Percentiles rank a stretch among this genome's conserved stretches.
These are phyloP conservation scores for Daedalea quercina DNA, from an alignment of 768 basidiomycete genomes.

Conservation along the genomic window DNA sequence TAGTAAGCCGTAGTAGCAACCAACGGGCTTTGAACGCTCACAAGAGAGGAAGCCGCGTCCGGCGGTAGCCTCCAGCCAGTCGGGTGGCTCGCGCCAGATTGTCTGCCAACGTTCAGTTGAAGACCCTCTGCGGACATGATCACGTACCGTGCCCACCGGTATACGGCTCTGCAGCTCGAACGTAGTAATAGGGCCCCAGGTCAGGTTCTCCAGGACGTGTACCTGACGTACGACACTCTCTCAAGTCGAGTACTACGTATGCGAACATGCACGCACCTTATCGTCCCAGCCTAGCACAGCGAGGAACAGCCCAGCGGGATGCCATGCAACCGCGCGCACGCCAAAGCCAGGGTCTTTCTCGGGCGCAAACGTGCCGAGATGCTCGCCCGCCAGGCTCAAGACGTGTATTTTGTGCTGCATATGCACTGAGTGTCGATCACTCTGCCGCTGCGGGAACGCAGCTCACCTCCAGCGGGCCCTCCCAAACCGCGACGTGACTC, in stretches of 20 bases:
- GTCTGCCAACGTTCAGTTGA: slow-evolving; percentile 34
- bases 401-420: slow-evolving; percentile 71
- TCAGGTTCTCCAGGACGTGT: slow-evolving; percentile 66
- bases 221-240: slow-evolving; percentile 53
- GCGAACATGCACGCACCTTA: slow-evolving; percentile 40
- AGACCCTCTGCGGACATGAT: neutral
- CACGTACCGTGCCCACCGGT: slow-evolving; percentile 48
- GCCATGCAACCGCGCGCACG: slow-evolving; percentile 75
- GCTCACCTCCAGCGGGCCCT: slow-evolving; percentile 72
- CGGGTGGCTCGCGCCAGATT: slow-evolving; percentile 80
- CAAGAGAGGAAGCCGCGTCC: slow-evolving; percentile 88
- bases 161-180: slow-evolving; percentile 59
- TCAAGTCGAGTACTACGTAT: neutral
- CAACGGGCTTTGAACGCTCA: slow-evolving; percentile 25
- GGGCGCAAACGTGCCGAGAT: slow-evolving; percentile 62
- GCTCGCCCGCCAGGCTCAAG: slow-evolving; percentile 57
- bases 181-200: slow-evolving; percentile 62
- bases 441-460: neutral
- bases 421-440: neutral
- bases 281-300: slow-evolving; percentile 88
- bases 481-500: slow-evolving; percentile 74
- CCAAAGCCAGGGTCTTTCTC: slow-evolving; percentile 79
- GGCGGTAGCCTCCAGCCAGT: slow-evolving; percentile 80
- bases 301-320: slow-evolving; percentile 78
- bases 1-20: neutral